These are phyloP conservation scores for Diplodia sapinea DNA, from an alignment of 2,329 filamentous ascomycete genomes.

Conservation along the genomic window DNA sequence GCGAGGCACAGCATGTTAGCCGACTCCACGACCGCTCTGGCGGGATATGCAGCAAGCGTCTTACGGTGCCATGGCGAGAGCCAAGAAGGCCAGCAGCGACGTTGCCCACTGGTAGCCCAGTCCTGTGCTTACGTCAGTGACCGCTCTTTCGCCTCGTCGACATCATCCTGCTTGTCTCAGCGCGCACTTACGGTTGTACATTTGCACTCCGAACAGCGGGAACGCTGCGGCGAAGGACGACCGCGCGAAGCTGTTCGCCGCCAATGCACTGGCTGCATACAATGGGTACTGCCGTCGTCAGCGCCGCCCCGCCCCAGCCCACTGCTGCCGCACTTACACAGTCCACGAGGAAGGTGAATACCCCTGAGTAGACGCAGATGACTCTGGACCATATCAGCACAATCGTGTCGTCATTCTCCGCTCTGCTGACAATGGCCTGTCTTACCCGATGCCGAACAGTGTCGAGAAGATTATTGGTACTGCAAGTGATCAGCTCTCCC, in stretches of 20 bases:
- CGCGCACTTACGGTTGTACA: slow-evolving; percentile 56
- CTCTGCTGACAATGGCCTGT: slow-evolving; percentile 27
- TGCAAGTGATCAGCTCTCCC: slow-evolving; percentile 45
- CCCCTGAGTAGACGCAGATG: slow-evolving; percentile 78
- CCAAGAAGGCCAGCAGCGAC: slow-evolving; percentile 55
- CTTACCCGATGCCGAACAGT: slow-evolving; percentile 55
- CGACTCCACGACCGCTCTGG: slow-evolving; percentile 37
- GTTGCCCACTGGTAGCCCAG: slow-evolving; percentile 59
- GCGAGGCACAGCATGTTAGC: slow-evolving; percentile 41
- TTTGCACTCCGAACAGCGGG: slow-evolving; percentile 57
- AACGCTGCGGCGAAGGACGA: slow-evolving; percentile 57
- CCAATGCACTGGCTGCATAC: slow-evolving; percentile 57
- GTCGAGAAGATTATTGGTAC: slow-evolving; percentile 58
- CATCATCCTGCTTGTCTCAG: slow-evolving; percentile 34
- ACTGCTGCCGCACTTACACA: slow-evolving; percentile 48
- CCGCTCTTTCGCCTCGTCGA: slow-evolving; percentile 48
- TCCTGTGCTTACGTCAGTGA: slow-evolving; percentile 51
- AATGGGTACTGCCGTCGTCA: slow-evolving; percentile 51
- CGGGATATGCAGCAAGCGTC: slow-evolving; percentile 36
- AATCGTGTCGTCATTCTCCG: slow-evolving; percentile 25
- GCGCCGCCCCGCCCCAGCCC: slow-evolving; percentile 33
- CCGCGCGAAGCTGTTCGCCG: slow-evolving; percentile 58
- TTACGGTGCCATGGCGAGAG: slow-evolving; percentile 57
- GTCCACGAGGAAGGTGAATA: slow-evolving; percentile 87
- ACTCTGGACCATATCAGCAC: slow-evolving; percentile 56